Percentiles rank a stretch among this genome's conserved stretches.
Conservation (phyloP, 768 basidiomycete genomes). For the Cyclocybe aegerita region DNA sequence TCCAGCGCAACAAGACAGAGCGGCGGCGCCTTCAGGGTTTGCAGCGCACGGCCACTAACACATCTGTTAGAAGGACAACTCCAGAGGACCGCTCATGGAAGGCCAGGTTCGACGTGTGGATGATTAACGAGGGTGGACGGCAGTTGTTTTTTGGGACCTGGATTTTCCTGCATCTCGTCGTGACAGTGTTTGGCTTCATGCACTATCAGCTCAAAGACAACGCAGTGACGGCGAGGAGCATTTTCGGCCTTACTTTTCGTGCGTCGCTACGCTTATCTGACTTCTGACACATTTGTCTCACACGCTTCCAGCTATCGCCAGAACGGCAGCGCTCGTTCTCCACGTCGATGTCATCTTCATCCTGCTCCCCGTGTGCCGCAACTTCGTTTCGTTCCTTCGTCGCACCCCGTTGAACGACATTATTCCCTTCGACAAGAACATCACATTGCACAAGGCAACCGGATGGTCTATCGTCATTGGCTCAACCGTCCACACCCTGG, state of each 20-base stretch:
- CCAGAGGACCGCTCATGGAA: slow-evolving; percentile 37
- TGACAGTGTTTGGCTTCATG: slow-evolving; percentile 72
- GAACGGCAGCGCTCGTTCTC: slow-evolving; percentile 84
- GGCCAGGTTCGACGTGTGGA: slow-evolving; percentile 71
- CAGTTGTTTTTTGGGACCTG: slow-evolving; percentile 79
- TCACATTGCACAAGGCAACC: slow-evolving; percentile 87
- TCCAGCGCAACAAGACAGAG: slow-evolving; percentile 88
- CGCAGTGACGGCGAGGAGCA: slow-evolving; percentile 56
- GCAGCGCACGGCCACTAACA: slow-evolving; percentile 55
- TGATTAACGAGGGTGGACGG: slow-evolving; percentile 90
- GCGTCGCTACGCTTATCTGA: slow-evolving; percentile 37
- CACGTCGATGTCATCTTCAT: slow-evolving; percentile 94
- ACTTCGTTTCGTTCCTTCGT: slow-evolving; percentile 88
- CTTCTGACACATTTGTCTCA: not conserved
- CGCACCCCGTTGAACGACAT: slow-evolving; percentile 81
- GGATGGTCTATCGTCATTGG: slow-evolving; percentile 88
- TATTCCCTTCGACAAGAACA: slow-evolving; percentile 93
- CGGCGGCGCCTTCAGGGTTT: slow-evolving; percentile 81
- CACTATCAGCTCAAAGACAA: slow-evolving; percentile 85
- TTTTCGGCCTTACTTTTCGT: slow-evolving; percentile 82
- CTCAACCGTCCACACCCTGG: slow-evolving; percentile 71
- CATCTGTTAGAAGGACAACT: slow-evolving; percentile 22
- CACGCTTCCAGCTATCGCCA: slow-evolving; percentile 66
- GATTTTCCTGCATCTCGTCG: slow-evolving; percentile 79
- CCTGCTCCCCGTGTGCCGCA: slow-evolving; percentile 92